Evolutionary conservation across 2,329 filamentous ascomycete species (phyloP).

Genomic region (Drechslera avenae): DNA sequence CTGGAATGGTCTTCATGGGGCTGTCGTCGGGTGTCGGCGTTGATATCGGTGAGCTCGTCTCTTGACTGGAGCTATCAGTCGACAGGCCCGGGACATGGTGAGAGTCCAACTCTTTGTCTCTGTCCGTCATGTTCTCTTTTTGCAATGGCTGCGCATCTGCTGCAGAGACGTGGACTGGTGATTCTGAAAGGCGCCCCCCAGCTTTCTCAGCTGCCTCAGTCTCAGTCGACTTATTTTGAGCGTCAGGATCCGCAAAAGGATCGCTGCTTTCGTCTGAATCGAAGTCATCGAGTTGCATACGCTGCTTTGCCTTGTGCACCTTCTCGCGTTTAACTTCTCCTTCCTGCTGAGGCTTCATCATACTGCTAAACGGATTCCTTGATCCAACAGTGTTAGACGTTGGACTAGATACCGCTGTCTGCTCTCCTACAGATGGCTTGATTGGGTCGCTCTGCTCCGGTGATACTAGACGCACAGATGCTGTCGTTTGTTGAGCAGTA

Average conservation of each 20-base stretch:
- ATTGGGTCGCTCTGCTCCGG: conserved; percentile 33
- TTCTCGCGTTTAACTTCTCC: conserved; percentile 61
- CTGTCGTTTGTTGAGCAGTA: conserved; percentile 23
- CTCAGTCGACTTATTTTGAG: conserved; percentile 36
- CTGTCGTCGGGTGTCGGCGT: conserved; percentile 43
- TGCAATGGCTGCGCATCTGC: conserved; percentile 51
- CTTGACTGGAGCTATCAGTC: conserved; percentile 73
- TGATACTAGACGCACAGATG: conserved; percentile 44
- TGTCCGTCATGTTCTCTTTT: conserved; percentile 20
- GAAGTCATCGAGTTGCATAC: conserved; percentile 73
- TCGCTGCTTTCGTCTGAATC: conserved; percentile 61
- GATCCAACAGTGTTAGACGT: conserved; percentile 32
- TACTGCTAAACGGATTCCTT: conserved; percentile 34
- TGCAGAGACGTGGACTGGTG: conserved; percentile 69
- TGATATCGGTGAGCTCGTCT: conserved; percentile 51
- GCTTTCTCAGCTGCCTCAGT: conserved; percentile 26
- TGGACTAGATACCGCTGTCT: conserved; percentile 25
- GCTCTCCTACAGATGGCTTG: conserved; percentile 24
- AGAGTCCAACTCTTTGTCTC: conserved; percentile 37
- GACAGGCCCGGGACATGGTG: conserved; percentile 67
- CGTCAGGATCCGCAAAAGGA: conserved; percentile 49
- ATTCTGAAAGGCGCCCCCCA: conserved; percentile 62
- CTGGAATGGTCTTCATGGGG: conserved; percentile 35
- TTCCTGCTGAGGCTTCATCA: conserved; percentile 45
- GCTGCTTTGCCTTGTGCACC: conserved; percentile 63